Evolutionary conservation across 441 rosid species (phyloP).

Genomic region (Pelargonium cotyledonis): DNA sequence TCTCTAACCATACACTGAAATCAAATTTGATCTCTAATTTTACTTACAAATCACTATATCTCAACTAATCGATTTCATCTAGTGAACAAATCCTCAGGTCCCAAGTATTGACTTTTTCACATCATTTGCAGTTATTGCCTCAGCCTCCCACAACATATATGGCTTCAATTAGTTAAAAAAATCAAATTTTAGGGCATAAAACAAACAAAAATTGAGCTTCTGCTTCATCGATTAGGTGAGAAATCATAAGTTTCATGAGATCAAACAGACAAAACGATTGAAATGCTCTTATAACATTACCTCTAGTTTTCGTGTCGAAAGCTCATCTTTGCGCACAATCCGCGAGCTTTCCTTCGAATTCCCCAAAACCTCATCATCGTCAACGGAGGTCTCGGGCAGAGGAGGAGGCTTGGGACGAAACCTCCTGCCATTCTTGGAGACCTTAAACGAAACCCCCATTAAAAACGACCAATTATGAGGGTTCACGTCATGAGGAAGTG

Average conservation of each 20-base stretch:
- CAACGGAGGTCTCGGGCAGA: conserved; percentile 31
- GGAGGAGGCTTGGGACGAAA: conserved; percentile 45
- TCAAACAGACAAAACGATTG: neutral
- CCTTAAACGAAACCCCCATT: conserved; percentile 87
- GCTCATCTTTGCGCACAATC: conserved; percentile 5
- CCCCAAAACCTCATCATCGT: conserved; percentile 23
- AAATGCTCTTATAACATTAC: conserved; percentile 22
- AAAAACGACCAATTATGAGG: neutral
- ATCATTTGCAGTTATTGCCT: too few species aligned
- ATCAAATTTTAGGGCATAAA: too few species aligned
- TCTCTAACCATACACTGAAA: neutral
- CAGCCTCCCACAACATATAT: too few species aligned
- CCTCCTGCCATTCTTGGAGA: conserved; percentile 65
- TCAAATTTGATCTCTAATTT: neutral
- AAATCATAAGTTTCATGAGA: neutral
- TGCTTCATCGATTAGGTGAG: neutral
- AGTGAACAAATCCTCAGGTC: too few species aligned
- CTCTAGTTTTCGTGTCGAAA: conserved; percentile 30
- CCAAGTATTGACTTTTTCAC: too few species aligned
- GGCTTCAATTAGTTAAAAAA: too few species aligned
- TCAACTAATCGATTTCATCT: too few species aligned
- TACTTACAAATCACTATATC: too few species aligned
- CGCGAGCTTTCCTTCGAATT: conserved; percentile 32
- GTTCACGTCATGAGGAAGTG: neutral
- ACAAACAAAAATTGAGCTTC: neutral